Evolutionary conservation across 1,284 basidiomycete species (phyloP).

Genomic region (Erythrobasidium hasegawianum): DNA sequence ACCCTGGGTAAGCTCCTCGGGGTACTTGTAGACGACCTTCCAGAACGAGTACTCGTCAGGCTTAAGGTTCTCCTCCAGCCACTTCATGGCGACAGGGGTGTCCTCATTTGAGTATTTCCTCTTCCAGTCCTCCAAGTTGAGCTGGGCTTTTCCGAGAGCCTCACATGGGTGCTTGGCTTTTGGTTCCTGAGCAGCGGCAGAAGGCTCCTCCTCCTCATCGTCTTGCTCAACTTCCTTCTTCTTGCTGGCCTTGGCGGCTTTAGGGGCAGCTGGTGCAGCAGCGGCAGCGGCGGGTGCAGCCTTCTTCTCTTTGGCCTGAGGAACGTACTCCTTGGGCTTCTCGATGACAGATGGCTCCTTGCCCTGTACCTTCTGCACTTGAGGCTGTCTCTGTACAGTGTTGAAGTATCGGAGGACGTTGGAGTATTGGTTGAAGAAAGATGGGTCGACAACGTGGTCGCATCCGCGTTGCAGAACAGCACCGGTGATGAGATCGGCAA

Average conservation of each 20-base stretch:
- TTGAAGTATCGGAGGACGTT: slow-evolving; percentile 69
- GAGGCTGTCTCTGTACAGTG: slow-evolving; percentile 71
- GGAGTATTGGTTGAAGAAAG: slow-evolving; percentile 63
- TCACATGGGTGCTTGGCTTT: slow-evolving; percentile 94
- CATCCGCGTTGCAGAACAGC: slow-evolving; percentile 53
- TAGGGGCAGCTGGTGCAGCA: slow-evolving; percentile 53
- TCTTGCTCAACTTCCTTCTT: slow-evolving; percentile 60
- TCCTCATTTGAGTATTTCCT: slow-evolving; percentile 82
- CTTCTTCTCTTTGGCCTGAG: slow-evolving; percentile 58
- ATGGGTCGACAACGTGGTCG: slow-evolving; percentile 58
- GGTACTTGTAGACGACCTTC: slow-evolving; percentile 96
- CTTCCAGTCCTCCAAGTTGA: slow-evolving; percentile 98
- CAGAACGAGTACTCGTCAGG: slow-evolving; percentile 84
- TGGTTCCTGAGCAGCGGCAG: slow-evolving; percentile 59
- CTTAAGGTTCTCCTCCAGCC: slow-evolving; percentile 66
- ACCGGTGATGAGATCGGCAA: slow-evolving; percentile 79
- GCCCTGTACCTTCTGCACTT: slow-evolving; percentile 55
- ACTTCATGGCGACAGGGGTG: slow-evolving; percentile 44
- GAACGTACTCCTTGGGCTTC: slow-evolving; percentile 66
- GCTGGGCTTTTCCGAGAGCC: slow-evolving; percentile 69
- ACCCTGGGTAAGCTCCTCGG: slow-evolving; percentile 79
- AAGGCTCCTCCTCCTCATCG: slow-evolving; percentile 60
- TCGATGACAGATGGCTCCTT: slow-evolving; percentile 63
- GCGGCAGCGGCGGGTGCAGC: slow-evolving; percentile 41
- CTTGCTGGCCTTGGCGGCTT: slow-evolving; percentile 57